Evolutionary conservation across 2,329 filamentous ascomycete genomes (phyloP), one percentile per base, ranked within the genome.

Genomic region (Beauveria bassiana): DNA sequence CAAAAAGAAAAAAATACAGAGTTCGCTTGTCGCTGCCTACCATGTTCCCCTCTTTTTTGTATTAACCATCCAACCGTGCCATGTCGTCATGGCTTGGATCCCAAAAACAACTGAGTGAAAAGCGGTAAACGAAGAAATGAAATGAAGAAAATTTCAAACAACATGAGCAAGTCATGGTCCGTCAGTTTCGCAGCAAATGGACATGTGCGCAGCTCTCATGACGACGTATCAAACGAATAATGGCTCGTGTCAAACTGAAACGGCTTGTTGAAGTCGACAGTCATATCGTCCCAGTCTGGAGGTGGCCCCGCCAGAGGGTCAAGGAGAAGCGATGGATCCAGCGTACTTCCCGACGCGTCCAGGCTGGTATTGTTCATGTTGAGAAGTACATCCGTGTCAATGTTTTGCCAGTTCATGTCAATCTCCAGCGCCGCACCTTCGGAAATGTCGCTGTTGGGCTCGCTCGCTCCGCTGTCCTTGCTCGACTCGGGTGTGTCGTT

Each of bases 401-500:
- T 73, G 12, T 77, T 74, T 50, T 75, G 74, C 80, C 81, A 86
- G 52, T 75, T 72, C 31, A 81, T 68, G 38, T 79, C 80, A 55
- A 86, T 79, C 49, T 86, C 83, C 16, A 85, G 73, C 18, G 73
- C 70, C 3, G 79, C 76, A 5, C 76, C 77, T 61, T 87, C 85
- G 3, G 82, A 79, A 20, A 86, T 81, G 65, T 87, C 85, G 67
- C 83, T 86, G 64, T 81, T 86, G 10, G 83, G 81, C 66, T 87
- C 84, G 46, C 84, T 86, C 9, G 75, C 71, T 4, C 81, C 79
- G 65, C 79, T 81, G 61, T 87, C 84, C 69, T 86, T 85, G 70
- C 78, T 83, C 2, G 84, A 87, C 65, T 86, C 85, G 0, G 85
- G 85, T 8, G 85, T 87, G 68, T 87, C 83, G 63, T 86, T 84